Evolutionary conservation across 2,329 filamentous ascomycete species (phyloP), one percentile per base, ranked within the genome.

Genomic region (Cryphonectria carpinicola): DNA sequence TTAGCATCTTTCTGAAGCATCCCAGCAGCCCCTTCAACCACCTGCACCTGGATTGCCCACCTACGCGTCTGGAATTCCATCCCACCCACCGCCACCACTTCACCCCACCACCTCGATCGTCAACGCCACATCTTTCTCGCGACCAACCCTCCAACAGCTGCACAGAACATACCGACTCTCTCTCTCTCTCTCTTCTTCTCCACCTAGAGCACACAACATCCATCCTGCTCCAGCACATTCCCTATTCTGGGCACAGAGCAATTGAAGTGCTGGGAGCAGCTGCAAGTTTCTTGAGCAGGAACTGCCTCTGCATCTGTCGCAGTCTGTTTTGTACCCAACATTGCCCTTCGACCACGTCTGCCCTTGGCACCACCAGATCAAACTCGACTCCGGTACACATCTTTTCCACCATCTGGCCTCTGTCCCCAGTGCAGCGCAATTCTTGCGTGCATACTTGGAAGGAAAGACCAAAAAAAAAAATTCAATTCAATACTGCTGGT

Each of bases 301-400:
- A 39, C 7, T 7, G 22, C 19, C 32, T 49, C n/a, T 43, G 25
- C 37, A 22, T 25, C 41, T 28, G n/a, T 65, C 28, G 25, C 41
- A 8, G 11, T 10, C 13, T 58, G 41, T 43, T 35, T 39, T 37
- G 22, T 37, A 37, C 35, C 58, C 39, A 35, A 11, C 63, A 17
- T 19, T 4, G 41, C 28, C 39, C 43, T 14, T 35, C 25, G 6
- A 25, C 25, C 25, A 25, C 43, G 14, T 25, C 25, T 28, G 61
- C 41, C 63, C 62, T 52, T 49, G 22, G 41, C 43, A 65, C 62
- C 39, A 49, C n/a, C 62, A 65, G 19, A 52, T 35, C 41, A 19
- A 5, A 28, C 19, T 11, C 62, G 25, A 32, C 8, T 10, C 13
- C 25, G 37, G 41, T 4, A 65, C 28, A 43, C 39, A 28, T 10